A percentile compares a stretch with the other conserved stretches of the same genome.
phyloP scores from a whole-genome alignment of 805 yeast genomes.

The Hanseniaspora hatyaiensis region DNA sequence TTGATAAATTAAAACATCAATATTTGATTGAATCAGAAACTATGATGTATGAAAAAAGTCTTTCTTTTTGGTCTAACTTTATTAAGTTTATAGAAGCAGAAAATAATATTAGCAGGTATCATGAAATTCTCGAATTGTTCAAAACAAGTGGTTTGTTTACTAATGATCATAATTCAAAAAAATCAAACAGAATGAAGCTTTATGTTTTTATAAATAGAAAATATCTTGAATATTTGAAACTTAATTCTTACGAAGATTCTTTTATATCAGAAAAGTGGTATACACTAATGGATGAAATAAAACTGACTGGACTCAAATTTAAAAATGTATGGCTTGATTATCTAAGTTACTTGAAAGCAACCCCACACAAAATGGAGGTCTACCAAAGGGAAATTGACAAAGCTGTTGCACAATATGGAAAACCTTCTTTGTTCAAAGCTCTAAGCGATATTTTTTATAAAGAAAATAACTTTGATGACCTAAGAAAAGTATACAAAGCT shows the following conservation, averaged over 20 bases:
- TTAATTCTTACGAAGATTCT: too few species aligned
- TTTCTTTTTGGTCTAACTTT: slow-evolving; percentile 77
- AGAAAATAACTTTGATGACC: slow-evolving; percentile 71
- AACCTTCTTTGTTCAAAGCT: slow-evolving; percentile 42
- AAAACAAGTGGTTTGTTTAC: slow-evolving; percentile 31
- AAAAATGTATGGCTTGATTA: slow-evolving; percentile 61
- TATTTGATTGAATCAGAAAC: too few species aligned
- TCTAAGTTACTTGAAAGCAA: slow-evolving; percentile 48
- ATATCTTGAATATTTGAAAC: slow-evolving; percentile 52
- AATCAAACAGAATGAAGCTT: slow-evolving; percentile 48
- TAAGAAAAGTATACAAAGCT: slow-evolving; percentile 58
- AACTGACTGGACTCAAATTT: slow-evolving; percentile 42
- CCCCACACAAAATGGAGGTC: neutral
- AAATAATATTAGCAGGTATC: slow-evolving; percentile 29
- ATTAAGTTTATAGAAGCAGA: slow-evolving; percentile 38
- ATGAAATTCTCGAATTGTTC: slow-evolving; percentile 34
- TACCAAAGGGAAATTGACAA: slow-evolving; percentile 18
- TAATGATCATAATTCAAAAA: slow-evolving; percentile 26
- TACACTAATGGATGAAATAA: slow-evolving; percentile 45
- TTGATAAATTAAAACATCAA: too few species aligned
- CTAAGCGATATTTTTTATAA: slow-evolving; percentile 59
- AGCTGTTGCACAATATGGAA: slow-evolving; percentile 55
- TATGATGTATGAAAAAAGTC: neutral
- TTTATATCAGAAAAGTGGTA: slow-evolving; percentile 35
- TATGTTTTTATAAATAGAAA: slow-evolving; percentile 63